Evolutionary conservation across 106 monocot genomes (phyloP).

Genomic region (Acorus gramineus): DNA sequence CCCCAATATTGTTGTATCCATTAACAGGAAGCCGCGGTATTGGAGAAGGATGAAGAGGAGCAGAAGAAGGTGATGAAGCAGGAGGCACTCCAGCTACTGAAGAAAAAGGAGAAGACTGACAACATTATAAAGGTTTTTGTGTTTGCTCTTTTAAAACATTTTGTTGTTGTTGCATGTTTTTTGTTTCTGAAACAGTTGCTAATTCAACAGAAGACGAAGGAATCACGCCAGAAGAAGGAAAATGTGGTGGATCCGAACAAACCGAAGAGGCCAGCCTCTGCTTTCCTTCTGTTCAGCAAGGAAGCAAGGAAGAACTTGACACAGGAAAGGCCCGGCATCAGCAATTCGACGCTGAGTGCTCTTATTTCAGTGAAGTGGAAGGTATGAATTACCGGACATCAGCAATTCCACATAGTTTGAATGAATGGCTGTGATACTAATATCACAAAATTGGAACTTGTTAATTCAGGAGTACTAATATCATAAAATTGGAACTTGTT

Average conservation of each 20-base stretch:
- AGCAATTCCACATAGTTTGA: neutral
- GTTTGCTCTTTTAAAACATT: neutral
- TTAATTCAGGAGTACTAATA: neutral
- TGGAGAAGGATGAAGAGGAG: constrained; percentile 61
- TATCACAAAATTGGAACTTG: neutral
- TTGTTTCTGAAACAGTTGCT: neutral
- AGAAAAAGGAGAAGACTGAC: constrained; percentile 88
- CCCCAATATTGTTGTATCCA: no score
- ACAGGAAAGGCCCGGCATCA: constrained; percentile 31
- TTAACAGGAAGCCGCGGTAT: constrained; percentile 45
- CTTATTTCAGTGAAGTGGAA: constrained; percentile 87
- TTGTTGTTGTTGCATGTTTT: neutral
- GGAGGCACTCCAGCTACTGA: constrained; percentile 90
- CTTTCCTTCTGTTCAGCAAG: constrained; percentile 81
- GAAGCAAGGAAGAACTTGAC: constrained; percentile 44
- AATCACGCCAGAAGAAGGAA: constrained; percentile 34
- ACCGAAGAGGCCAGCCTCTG: constrained; percentile 74
- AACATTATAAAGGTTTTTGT: constrained; percentile 74
- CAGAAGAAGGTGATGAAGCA: constrained; percentile 74
- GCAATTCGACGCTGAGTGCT: constrained; percentile 45
- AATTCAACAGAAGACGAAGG: constrained; percentile 56
- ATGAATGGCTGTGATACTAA: neutral
- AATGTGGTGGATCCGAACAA: constrained; percentile 67
- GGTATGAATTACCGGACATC: constrained; percentile 10
- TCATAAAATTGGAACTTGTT: neutral